Base-by-base conservation (phyloP, 768 basidiomycete genomes). In the Exsudoporus frostii region DNA sequence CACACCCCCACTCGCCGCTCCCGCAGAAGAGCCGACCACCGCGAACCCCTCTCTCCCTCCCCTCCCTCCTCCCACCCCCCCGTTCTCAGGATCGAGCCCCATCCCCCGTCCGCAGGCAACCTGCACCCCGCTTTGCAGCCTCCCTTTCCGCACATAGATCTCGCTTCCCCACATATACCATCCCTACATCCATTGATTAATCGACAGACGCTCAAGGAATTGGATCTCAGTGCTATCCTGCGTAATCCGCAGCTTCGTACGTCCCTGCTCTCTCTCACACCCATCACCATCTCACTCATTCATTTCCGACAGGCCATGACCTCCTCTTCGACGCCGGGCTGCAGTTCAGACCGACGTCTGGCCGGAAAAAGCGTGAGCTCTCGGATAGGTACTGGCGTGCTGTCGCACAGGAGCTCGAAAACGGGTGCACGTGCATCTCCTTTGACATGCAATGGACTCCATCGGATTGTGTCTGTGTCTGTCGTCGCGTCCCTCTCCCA, bases 181-280 rank as follows among this genome's bases (percentile, higher is more conserved):
- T 75, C 88, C 33, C 71, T 80, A 39, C 76, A 78, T 30, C 92
- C 94, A 1, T 80, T 87, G 39, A 90, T 96, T 66, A 93, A 90
- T 63, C 79, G 88, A 36, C 82, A 84, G 40, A 92, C 91, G 1
- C 77, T 97, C 60, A 85, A 83, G 63, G 90, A 93, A 65, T 76
- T 97, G 46, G 92, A 97, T 67, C 75, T 96, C 19, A 82, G 86
- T 53, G 82, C 86, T 48, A 93, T 96, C 61, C 77, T 96, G 51
- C 83, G 89, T 44, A 93, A 93, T 69, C 90, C 92, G 22, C 92
- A 94, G 66, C 85, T 96, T 54, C 88, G 94, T 91, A 73, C 74
- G 86, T 86, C 37, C 20, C 51, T 51, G 25, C 44, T 51, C 54
- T 51, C 54, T 45, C 55, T 53, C 53, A 4, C 45, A 3, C 40